Evolutionary conservation across 495 filamentous ascomycete genomes (phyloP), one percentile per base, ranked within the genome.

Genomic region (Parachaetomium inaequale): DNA sequence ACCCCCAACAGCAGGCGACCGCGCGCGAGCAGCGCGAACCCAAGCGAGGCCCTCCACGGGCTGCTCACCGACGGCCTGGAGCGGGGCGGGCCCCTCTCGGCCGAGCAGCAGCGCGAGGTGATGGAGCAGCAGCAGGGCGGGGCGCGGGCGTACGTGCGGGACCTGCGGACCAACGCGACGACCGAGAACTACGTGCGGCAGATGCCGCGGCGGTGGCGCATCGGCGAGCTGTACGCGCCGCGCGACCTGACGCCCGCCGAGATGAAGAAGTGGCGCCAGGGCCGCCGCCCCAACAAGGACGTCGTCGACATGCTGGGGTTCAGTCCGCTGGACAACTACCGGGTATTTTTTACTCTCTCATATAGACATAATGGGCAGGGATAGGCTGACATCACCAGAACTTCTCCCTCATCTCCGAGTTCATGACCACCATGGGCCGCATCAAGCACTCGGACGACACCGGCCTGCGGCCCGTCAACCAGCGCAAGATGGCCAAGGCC

Each of bases 331-430:
- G 84, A 88, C 58, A 84, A 93, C 70, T 98, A 96, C 70, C 89
- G 88, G 78, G 92, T 95, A 75, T 46, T 83, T 75, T 36, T 38
- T 23, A 40, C 21, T 58, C 53, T 59, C 34, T 28, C 58, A 4
- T 10, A 17, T 51, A 43, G 17, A 29, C 38, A 15, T 54, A 4
- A 17, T 19, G 23, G 36, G 46, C 5, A 23, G 1, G 49, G 5
- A 51, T 2, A 31, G 15, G 32, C 62, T 65, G 45, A 70, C 53
- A 45, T 60, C 7, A 34, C 61, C 54, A 97, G 93, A 98, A 98
- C 77, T 95, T 94, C 78, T 83, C 89, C 43, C 82, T 98, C 65
- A 90, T 98, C 81, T 88, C 87, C 47, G 93, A 98, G 74, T 97
- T 87, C 74, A 85, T 92, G 66, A 93, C 89, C 0, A 67, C 84